Evolutionary conservation across 1,139 yeast species (phyloP).

Genomic region (Debaryomyces robertsiae): DNA sequence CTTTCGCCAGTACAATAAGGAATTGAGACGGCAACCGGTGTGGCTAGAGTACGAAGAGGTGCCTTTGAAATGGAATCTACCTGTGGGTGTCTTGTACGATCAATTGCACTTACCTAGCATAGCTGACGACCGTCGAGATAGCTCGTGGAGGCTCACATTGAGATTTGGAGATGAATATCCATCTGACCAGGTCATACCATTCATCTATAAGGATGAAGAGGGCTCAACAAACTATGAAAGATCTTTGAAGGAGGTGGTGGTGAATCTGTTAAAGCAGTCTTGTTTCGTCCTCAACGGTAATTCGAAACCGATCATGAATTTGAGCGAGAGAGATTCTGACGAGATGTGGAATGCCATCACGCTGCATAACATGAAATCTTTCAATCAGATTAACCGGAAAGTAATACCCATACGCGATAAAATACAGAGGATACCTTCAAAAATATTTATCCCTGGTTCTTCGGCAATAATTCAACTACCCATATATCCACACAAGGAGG

Average conservation of each 20-base stretch:
- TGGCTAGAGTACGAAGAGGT: conserved; percentile 72
- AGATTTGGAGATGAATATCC: conserved; percentile 51
- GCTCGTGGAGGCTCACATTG: conserved; percentile 53
- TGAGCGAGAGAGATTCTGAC: conserved; percentile 62
- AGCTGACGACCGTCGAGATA: conserved; percentile 2
- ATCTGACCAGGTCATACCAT: conserved; percentile 52
- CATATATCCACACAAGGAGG: conserved; percentile 27
- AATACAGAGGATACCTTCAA: conserved; percentile 56
- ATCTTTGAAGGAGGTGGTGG: conserved; percentile 55
- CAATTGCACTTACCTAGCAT: conserved; percentile 32
- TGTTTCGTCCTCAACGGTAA: conserved; percentile 72
- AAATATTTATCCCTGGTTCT: conserved; percentile 56
- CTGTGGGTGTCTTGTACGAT: conserved; percentile 74
- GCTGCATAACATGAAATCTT: conserved; percentile 32
- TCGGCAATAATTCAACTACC: conserved; percentile 52
- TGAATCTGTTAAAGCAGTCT: conserved; percentile 80
- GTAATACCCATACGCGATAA: conserved; percentile 36
- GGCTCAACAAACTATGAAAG: conserved; percentile 25
- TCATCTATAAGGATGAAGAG: conserved; percentile 20
- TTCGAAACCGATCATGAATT: conserved; percentile 72
- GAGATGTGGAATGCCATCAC: conserved; percentile 57
- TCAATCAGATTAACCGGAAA: conserved; percentile 24
- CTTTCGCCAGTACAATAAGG: conserved; percentile 42
- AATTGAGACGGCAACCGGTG: conserved; percentile 32
- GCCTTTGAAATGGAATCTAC: conserved; percentile 78